Evolutionary conservation across 345 rosid species (phyloP).

Genomic region (Gossypium rotundifolium): DNA sequence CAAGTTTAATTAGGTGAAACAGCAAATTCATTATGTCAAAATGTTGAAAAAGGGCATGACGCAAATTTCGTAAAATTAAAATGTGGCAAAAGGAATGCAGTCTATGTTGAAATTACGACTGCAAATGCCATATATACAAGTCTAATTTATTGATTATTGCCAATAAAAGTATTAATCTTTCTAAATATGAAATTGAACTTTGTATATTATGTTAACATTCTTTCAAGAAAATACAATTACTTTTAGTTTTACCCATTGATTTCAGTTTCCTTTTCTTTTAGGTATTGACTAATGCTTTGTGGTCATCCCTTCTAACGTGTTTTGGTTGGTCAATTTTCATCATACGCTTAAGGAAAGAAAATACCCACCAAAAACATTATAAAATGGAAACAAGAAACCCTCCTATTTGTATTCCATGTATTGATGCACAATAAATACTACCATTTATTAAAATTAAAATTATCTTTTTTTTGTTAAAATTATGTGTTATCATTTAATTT

Average conservation of each 20-base stretch:
- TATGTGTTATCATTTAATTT: no score
- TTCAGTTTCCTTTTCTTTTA: conserved; percentile 30
- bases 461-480: no score
- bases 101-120: conserved; percentile 7
- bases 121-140: neutral
- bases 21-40: neutral
- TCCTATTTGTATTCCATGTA: no score
- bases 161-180: neutral
- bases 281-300: conserved; percentile 39
- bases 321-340: conserved; percentile 31
- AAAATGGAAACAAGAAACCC: neutral
- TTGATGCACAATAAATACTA: no score
- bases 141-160: neutral
- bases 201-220: neutral
- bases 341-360: neutral
- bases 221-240: neutral
- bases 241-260: neutral
- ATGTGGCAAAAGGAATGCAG: conserved; percentile 5
- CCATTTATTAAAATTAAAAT: no score
- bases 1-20: neutral
- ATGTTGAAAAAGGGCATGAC: neutral
- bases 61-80: neutral
- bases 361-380: neutral
- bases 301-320: conserved; percentile 16
- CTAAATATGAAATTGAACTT: neutral